phyloP scores from a whole-genome alignment of 148 eudicot species.

The Cornus suecica region DNA sequence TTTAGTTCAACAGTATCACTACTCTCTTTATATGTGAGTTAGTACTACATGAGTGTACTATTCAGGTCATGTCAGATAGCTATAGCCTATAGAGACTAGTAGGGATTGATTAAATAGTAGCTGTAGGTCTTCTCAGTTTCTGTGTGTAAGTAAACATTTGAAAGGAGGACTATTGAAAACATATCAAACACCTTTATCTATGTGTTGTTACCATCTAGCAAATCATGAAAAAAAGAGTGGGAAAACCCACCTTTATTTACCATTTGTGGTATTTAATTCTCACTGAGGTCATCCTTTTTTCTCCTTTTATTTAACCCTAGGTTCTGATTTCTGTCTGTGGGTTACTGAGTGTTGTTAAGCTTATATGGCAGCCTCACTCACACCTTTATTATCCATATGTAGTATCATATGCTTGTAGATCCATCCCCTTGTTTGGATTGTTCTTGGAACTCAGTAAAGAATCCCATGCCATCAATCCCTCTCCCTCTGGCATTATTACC shows the following conservation, averaged over 20 bases:
- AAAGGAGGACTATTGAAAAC: too few relatives aligned
- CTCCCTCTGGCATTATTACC: background rate
- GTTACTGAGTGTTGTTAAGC: constrained; percentile 1
- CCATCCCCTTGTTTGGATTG: background rate
- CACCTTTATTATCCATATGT: background rate
- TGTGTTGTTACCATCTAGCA: constrained; percentile 4
- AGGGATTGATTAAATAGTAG: background rate
- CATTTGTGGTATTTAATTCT: background rate
- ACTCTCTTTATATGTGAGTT: background rate
- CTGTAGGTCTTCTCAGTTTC: background rate
- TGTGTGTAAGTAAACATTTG: background rate
- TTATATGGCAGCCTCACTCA: background rate
- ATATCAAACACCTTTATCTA: background rate
- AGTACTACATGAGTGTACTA: background rate
- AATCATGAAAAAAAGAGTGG: constrained; percentile 1
- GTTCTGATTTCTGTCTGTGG: background rate
- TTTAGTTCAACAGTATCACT: background rate
- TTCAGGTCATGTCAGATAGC: background rate
- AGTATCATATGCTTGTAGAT: background rate
- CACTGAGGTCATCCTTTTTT: background rate
- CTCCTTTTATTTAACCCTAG: background rate
- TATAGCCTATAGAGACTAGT: background rate
- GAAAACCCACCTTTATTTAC: background rate
- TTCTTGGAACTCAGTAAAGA: background rate
- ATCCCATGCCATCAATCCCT: background rate